phyloP scores from a whole-genome alignment of 148 eudicot species.

The Persicaria maculosa region DNA sequence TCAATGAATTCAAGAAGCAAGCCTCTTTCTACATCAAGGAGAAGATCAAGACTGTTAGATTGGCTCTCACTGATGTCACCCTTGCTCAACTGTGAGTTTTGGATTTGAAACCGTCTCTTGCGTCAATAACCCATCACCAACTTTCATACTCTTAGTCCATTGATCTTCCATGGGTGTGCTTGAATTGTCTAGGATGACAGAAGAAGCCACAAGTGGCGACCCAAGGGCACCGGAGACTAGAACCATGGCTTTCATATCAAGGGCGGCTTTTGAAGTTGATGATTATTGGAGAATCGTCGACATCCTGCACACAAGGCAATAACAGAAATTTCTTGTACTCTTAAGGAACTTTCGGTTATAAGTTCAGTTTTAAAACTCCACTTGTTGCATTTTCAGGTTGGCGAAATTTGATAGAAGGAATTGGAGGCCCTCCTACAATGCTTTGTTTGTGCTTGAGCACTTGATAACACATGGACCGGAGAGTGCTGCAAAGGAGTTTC shows the following conservation, averaged over 20 bases:
- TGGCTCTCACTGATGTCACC: conserved; percentile 93
- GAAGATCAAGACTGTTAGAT: conserved; percentile 88
- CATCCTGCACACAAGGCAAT: conserved; percentile 64
- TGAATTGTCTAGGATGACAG: conserved; percentile 50
- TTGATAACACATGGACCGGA: conserved; percentile 91
- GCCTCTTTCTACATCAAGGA: conserved; percentile 88
- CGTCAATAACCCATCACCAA: neutral
- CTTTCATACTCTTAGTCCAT: neutral
- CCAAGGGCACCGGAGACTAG: conserved; percentile 61
- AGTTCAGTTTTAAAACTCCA: neutral
- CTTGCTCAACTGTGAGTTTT: conserved; percentile 72
- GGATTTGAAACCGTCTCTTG: too few relatives aligned
- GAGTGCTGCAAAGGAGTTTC: conserved; percentile 77
- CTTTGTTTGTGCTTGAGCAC: conserved; percentile 66
- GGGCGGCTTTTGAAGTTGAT: conserved; percentile 89
- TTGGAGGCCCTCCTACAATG: conserved; percentile 80
- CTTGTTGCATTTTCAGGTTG: conserved; percentile 32
- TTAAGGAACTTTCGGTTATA: neutral
- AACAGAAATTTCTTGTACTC: neutral
- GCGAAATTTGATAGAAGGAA: conserved; percentile 54
- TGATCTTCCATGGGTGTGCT: neutral
- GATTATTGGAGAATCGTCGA: conserved; percentile 88
- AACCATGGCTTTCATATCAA: conserved; percentile 61
- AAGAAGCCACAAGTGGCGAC: conserved; percentile 82
- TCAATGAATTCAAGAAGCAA: conserved; percentile 76